Percentiles rank a stretch among this genome's conserved stretches.
These are phyloP conservation scores for Chlorella sorokiniana DNA, from an alignment of 139 green algal species.

Conservation along the genomic window DNA sequence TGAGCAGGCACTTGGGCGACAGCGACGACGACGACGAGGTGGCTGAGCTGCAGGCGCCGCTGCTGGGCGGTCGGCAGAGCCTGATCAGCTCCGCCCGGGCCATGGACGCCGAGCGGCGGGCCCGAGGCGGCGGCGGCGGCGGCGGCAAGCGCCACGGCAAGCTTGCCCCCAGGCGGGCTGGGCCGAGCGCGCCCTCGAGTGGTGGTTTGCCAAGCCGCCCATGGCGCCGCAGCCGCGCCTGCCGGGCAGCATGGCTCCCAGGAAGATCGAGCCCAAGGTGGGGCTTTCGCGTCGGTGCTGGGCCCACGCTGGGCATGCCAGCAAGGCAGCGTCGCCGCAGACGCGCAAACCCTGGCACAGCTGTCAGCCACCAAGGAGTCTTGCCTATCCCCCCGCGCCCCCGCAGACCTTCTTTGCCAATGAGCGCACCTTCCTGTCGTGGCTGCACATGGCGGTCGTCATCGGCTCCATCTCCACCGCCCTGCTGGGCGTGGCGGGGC, in stretches of 20 bases:
- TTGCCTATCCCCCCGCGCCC: background rate
- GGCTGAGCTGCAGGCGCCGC: constrained; percentile 71
- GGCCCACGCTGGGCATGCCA: too few relatives aligned
- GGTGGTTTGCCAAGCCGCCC: constrained; percentile 43
- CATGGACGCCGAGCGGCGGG: background rate
- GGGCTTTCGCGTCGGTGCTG: too few relatives aligned
- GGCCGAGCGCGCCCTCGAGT: constrained; percentile 26
- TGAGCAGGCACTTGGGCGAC: constrained; percentile 30
- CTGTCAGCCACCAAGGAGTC: background rate
- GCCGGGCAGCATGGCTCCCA: background rate
- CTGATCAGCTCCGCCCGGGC: background rate
- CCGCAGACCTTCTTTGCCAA: constrained; percentile 92
- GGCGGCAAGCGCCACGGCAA: too few relatives aligned
- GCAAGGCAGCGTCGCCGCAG: too few relatives aligned
- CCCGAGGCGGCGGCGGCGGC: too few relatives aligned
- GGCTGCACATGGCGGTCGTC: constrained; percentile 94
- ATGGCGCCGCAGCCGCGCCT: constrained; percentile 9
- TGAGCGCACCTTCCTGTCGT: constrained; percentile 95
- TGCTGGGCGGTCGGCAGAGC: constrained; percentile 74
- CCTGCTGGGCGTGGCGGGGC: constrained; percentile 76
- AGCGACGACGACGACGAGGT: background rate
- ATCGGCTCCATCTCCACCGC: constrained; percentile 80
- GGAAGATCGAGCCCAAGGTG: constrained; percentile 46
- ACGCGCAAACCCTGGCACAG: too few relatives aligned
- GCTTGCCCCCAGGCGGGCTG: background rate